Evolutionary conservation across 2,329 filamentous ascomycete genomes (phyloP).

Genomic region (Nannizzia gypsea): DNA sequence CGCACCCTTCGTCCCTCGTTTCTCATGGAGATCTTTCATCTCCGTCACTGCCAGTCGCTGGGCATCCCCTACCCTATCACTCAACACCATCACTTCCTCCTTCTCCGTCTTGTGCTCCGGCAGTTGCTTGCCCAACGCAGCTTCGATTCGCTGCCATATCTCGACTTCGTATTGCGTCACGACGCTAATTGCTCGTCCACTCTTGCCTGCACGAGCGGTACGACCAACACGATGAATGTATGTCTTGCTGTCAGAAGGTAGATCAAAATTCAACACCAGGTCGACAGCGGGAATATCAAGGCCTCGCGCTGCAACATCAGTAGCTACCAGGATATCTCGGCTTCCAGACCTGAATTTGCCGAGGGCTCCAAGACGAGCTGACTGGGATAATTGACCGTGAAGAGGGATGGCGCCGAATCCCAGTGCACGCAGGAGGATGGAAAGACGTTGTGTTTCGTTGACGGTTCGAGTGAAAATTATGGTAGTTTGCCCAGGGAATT

Average conservation of each 20-base stretch:
- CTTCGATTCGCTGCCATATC: slow-evolving; percentile 69
- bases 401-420: slow-evolving; percentile 86
- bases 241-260: slow-evolving; percentile 76
- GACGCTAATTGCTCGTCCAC: slow-evolving; percentile 65
- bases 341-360: slow-evolving; percentile 75
- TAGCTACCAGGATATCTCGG: slow-evolving; percentile 81
- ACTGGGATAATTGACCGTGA: slow-evolving; percentile 84
- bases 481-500: slow-evolving; percentile 70
- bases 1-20: slow-evolving; percentile 40
- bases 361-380: slow-evolving; percentile 70
- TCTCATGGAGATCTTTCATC: slow-evolving; percentile 69
- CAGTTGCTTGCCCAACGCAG: slow-evolving; percentile 66
- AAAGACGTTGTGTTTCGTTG: slow-evolving; percentile 74
- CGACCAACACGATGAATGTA: slow-evolving; percentile 83
- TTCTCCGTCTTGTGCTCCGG: slow-evolving; percentile 57
- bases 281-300: slow-evolving; percentile 84
- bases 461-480: slow-evolving; percentile 92
- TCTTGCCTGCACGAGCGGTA: slow-evolving; percentile 74
- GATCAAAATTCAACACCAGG: slow-evolving; percentile 70
- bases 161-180: slow-evolving; percentile 83
- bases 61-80: slow-evolving; percentile 65
- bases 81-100: slow-evolving; percentile 76
- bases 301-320: slow-evolving; percentile 80
- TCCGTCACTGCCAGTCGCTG: slow-evolving; percentile 65
- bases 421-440: slow-evolving; percentile 69